These are phyloP conservation scores for Epithele typhae DNA, from an alignment of 768 basidiomycete genomes.

Conservation along the genomic window DNA sequence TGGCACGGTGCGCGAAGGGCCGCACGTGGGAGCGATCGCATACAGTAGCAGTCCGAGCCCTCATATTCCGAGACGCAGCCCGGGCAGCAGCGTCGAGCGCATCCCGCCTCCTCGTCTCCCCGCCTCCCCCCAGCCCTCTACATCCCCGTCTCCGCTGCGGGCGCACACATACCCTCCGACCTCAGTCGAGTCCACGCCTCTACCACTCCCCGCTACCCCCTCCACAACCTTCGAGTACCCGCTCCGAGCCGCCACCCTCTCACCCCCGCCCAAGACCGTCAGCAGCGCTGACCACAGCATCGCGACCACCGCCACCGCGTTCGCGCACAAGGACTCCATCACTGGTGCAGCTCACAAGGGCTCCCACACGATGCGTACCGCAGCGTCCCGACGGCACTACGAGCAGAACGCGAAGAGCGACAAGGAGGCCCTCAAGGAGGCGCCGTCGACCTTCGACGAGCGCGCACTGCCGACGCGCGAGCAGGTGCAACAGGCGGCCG, in stretches of 20 bases:
- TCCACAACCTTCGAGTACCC: conserved; percentile 20
- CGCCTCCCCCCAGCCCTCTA: no score
- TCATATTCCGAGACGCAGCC: no score
- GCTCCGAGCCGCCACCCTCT: not conserved
- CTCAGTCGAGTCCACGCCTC: conserved; percentile 14
- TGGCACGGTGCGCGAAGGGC: no score
- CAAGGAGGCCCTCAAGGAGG: not conserved
- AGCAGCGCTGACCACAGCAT: not conserved
- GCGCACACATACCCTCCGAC: no score
- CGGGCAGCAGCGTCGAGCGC: no score
- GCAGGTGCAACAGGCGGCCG: conserved; percentile 58
- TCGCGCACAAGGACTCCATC: not conserved
- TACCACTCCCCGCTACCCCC: conserved; percentile 10
- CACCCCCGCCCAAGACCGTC: not conserved
- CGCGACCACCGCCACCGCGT: not conserved
- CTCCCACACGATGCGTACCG: not conserved
- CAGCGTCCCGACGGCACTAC: not conserved
- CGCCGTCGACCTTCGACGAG: conserved; percentile 32
- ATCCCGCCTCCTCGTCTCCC: no score
- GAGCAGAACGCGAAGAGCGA: not conserved
- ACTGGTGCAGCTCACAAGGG: no score
- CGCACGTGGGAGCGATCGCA: no score
- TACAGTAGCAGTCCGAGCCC: no score
- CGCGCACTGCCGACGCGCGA: conserved; percentile 46
- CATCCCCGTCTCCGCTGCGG: no score